phyloP scores from a whole-genome alignment of 1,139 yeast genomes.

The Suhomyces maxii region DNA sequence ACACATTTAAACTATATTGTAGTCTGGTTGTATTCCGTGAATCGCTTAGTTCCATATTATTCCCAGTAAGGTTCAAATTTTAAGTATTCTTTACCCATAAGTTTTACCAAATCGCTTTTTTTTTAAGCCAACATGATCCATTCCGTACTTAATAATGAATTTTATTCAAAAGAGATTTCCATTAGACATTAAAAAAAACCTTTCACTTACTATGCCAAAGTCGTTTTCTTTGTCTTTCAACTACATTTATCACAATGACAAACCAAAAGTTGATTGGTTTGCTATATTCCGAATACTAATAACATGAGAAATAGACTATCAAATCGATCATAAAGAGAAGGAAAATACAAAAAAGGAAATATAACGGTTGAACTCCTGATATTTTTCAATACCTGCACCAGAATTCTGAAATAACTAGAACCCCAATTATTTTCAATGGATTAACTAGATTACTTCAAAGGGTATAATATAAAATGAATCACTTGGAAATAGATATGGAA shows the following conservation, averaged over 20 bases:
- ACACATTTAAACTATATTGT: no score
- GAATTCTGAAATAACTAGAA: not conserved
- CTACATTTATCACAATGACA: not conserved
- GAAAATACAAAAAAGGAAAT: slow-evolving; percentile 1
- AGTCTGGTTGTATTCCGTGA: no score
- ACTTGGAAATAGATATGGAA: not conserved
- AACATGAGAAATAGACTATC: not conserved
- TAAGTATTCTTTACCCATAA: no score
- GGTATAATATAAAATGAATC: not conserved
- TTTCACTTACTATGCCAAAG: no score
- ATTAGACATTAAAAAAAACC: no score
- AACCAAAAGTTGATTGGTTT: not conserved
- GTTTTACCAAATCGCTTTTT: no score
- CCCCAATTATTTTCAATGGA: not conserved
- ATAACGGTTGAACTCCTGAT: not conserved
- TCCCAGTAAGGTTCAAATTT: no score
- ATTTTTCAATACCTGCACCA: not conserved
- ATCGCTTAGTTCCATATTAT: no score
- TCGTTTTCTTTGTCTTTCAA: not conserved
- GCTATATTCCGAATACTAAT: not conserved
- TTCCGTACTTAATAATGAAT: not conserved
- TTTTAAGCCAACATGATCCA: no score
- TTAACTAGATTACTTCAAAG: not conserved
- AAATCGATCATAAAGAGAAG: slow-evolving; percentile 5
- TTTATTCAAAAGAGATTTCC: not conserved